These are phyloP conservation scores for Chamaecyparis obtusa DNA, from an alignment of 75 land plant genomes.

Conservation along the genomic window DNA sequence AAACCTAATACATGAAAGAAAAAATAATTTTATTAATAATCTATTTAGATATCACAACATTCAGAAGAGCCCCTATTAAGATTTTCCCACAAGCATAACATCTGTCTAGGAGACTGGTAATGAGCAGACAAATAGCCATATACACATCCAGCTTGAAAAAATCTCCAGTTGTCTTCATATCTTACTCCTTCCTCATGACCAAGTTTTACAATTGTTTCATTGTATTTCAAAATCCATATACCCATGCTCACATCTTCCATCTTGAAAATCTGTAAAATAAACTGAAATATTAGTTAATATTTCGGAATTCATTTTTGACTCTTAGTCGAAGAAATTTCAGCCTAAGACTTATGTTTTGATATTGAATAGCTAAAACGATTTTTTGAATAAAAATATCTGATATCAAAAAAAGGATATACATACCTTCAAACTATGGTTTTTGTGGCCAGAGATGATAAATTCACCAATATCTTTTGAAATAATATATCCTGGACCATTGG, in stretches of 20 bases:
- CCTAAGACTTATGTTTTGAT: no score
- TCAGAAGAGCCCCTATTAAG: neutral
- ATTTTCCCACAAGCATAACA: conserved; percentile 32
- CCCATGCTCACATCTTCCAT: conserved; percentile 48
- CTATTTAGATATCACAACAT: conserved; percentile 2
- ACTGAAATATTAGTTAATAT: neutral
- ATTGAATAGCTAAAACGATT: no score
- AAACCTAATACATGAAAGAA: no score
- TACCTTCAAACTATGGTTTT: conserved; percentile 12
- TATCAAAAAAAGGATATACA: no score
- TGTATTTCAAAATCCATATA: conserved; percentile 29
- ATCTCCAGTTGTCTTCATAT: conserved; percentile 26
- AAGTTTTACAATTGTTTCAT: neutral
- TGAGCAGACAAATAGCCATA: conserved; percentile 27
- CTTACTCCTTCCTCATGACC: conserved; percentile 5
- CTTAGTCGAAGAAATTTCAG: no score
- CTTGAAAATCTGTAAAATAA: conserved; percentile 30
- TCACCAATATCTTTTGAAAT: conserved; percentile 34
- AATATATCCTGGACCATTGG: conserved; percentile 44
- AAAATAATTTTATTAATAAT: no score
- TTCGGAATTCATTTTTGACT: no score
- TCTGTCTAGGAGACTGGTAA: conserved; percentile 34
- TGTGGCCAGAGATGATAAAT: conserved; percentile 17
- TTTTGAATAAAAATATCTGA: no score
- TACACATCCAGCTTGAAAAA: conserved; percentile 29